phyloP scores from a whole-genome alignment of 768 basidiomycete genomes.

The Boletus edulis region DNA sequence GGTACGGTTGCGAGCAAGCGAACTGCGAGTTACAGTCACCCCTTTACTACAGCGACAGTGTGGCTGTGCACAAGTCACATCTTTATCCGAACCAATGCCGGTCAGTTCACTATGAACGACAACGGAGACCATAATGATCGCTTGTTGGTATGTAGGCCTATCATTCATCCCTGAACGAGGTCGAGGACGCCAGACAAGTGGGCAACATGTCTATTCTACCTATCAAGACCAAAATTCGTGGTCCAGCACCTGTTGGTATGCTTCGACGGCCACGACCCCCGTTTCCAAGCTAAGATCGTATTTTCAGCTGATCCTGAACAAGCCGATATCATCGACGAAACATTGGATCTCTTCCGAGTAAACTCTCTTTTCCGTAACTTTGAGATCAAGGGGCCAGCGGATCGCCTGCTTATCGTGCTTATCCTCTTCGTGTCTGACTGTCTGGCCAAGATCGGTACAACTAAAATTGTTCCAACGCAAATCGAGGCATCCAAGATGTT shows the following conservation, averaged over 20 bases:
- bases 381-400: constrained; percentile 97
- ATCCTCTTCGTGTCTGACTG: constrained; percentile 99
- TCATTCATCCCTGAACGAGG: constrained; percentile 91
- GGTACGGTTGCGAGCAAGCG: not conserved
- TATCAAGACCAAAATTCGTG: constrained; percentile 87
- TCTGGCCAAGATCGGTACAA: constrained; percentile 80
- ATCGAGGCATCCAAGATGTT: constrained; percentile 86
- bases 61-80: constrained; percentile 29
- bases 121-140: not conserved
- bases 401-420: constrained; percentile 93
- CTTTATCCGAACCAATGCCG: constrained; percentile 42
- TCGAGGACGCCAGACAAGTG: constrained; percentile 73
- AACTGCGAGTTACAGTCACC: not conserved
- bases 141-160: constrained; percentile 65
- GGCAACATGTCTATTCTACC: constrained; percentile 91
- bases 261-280: constrained; percentile 5
- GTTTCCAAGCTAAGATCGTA: constrained; percentile 11
- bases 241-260: constrained; percentile 82
- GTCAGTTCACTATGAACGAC: constrained; percentile 37
- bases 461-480: constrained; percentile 65
- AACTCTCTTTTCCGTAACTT: constrained; percentile 99
- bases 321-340: constrained; percentile 93
- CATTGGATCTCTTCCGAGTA: constrained; percentile 94
- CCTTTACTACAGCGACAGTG: not conserved
- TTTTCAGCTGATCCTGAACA: constrained; percentile 69